phyloP scores from a whole-genome alignment of 1,284 basidiomycete species.

The Lentinula novae-zelandiae region DNA sequence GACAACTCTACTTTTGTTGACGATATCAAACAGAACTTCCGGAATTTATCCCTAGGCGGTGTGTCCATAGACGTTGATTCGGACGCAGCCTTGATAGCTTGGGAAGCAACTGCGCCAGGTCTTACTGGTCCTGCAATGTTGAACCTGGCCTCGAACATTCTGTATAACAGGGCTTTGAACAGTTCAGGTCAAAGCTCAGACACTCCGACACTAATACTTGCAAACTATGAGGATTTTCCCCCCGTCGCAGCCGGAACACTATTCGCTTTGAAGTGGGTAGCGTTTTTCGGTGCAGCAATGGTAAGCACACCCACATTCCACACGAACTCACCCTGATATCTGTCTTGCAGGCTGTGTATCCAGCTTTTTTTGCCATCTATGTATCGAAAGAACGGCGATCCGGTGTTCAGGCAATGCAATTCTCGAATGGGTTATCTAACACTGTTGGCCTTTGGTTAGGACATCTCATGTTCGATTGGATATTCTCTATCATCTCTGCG shows the following conservation, averaged over 20 bases:
- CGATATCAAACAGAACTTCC: conserved; percentile 44
- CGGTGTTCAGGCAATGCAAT: conserved; percentile 73
- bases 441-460: conserved; percentile 77
- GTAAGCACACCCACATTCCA: conserved; percentile 30
- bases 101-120: conserved; percentile 56
- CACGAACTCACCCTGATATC: not conserved
- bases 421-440: conserved; percentile 73
- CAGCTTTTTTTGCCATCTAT: conserved; percentile 78
- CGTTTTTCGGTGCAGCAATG: conserved; percentile 68
- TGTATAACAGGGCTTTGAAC: conserved; percentile 59
- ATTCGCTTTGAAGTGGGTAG: conserved; percentile 59
- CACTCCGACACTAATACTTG: conserved; percentile 46
- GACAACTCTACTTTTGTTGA: conserved; percentile 55
- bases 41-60: conserved; percentile 54
- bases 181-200: conserved; percentile 31
- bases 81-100: conserved; percentile 51
- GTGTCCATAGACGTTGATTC: conserved; percentile 50
- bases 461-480: conserved; percentile 72
- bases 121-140: conserved; percentile 55
- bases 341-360: conserved; percentile 58
- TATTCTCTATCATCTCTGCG: conserved; percentile 53
- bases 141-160: conserved; percentile 64
- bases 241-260: conserved; percentile 50
- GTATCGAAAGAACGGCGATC: conserved; percentile 65
- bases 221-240: conserved; percentile 55